Evolutionary conservation across 305 asterid genomes (phyloP), one percentile per base, ranked within the genome.

Genomic region (Ruellia speciosa): DNA sequence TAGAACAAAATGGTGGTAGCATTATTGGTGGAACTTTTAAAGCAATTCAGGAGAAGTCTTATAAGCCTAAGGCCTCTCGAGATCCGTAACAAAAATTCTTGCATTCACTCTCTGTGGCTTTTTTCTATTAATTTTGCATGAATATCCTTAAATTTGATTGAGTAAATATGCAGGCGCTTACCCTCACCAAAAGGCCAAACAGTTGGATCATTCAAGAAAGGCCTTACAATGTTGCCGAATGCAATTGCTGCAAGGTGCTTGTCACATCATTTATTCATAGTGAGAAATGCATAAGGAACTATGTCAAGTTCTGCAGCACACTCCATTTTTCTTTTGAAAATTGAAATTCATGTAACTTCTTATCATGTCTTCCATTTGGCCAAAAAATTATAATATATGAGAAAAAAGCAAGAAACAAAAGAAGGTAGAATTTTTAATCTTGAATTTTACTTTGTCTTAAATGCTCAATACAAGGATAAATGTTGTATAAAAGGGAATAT

Each of bases 131-230:
- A 16, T 53, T 70, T 43, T 63, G 48, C 52, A 14, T 54, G 58
- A 59, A 40, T 65, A 46, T 63, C 51, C 60, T 54, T 56, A 49
- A n/a, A 19, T 46, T 60, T 67, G 54, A 74, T 61, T 54, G 24
- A 39, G 43, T 64, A 62, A 56, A 60, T 73, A 51, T 69, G 69
- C 87, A 90, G 98, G 75, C 96, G 80, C 72, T 77, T 90, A 60
- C 96, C 96, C 35, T 83, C 67, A 69, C 95, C 98, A 62, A 78
- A 87, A 76, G 98, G 98, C 49, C 98, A 90, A 71, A 90, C 96
- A 11, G 96, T 90, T 62, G 96, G 96, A 58, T 90, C 98, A 55
- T 90, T 90, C 69, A 85, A 60, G 75, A 85, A 80, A 74, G 98
- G 98, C 63, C 81, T 90, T 63, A 56, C 67, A 56, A 85, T 63